phyloP scores from a whole-genome alignment of 257 asterid species.

The Nicotiana paniculata region DNA sequence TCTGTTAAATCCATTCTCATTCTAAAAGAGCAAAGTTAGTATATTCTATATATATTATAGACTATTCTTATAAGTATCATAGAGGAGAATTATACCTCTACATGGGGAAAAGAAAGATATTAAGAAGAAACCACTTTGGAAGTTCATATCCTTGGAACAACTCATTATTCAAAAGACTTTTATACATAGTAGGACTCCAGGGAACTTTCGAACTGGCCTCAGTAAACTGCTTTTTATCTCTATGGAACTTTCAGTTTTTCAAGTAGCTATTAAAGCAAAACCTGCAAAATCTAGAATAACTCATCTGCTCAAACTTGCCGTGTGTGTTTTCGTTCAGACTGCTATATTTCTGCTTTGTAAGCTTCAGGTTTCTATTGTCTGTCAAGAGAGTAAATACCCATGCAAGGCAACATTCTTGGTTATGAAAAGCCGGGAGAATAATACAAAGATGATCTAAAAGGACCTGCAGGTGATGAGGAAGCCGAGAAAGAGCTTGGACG shows the following conservation, averaged over 20 bases:
- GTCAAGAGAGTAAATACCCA: background rate
- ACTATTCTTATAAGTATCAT: background rate
- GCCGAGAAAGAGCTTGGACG: constrained; percentile 15
- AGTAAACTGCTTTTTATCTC: constrained; percentile 11
- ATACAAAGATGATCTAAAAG: constrained; percentile 21
- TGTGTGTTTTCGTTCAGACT: constrained; percentile 9
- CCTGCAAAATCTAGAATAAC: constrained; percentile 10
- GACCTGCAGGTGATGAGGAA: constrained; percentile 21
- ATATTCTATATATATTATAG: background rate
- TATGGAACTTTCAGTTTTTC: constrained; percentile 4
- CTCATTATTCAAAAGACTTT: constrained; percentile 4
- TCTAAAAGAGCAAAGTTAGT: background rate
- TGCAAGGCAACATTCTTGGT: constrained; percentile 3
- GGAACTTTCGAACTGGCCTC: constrained; percentile 3
- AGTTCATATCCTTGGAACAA: background rate
- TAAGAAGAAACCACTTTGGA: background rate
- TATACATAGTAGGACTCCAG: background rate
- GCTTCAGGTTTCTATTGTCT: background rate
- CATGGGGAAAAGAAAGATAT: background rate
- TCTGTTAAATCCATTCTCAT: too few species aligned
- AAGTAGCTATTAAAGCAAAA: constrained; percentile 3
- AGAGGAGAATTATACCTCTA: background rate
- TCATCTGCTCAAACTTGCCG: constrained; percentile 18
- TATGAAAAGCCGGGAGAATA: constrained; percentile 30
- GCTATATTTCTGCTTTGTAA: constrained; percentile 10